Percentiles rank a stretch among this genome's conserved stretches.
Evolutionary conservation across 305 asterid species (phyloP).

Genomic region (Plantago lanceolata): DNA sequence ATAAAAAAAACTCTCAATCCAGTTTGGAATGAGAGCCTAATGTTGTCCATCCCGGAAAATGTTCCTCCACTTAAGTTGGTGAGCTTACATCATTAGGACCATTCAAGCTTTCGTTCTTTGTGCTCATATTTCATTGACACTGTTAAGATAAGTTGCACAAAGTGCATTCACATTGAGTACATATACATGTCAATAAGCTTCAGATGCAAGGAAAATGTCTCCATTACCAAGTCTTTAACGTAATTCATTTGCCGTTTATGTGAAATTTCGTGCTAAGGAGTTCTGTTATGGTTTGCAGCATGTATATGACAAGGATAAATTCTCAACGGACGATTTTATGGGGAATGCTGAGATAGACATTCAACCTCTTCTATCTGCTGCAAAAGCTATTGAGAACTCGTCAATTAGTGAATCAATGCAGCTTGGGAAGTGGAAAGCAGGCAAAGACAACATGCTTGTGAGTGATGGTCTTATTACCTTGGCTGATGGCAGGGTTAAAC

Average conservation of each 20-base stretch:
- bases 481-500: conserved; percentile 68
- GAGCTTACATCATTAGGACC: conserved; percentile 12
- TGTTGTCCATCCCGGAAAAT: conserved; percentile 86
- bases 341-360: conserved; percentile 92
- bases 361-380: conserved; percentile 73
- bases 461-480: conserved; percentile 54
- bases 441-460: conserved; percentile 48
- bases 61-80: conserved; percentile 85
- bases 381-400: conserved; percentile 59
- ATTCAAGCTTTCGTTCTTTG: no score
- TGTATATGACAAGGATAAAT: conserved; percentile 88
- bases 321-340: conserved; percentile 89
- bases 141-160: no score
- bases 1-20: conserved; percentile 91
- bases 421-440: conserved; percentile 46
- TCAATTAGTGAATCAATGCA: conserved; percentile 40
- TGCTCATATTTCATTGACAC: no score
- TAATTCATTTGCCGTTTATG: no score
- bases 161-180: no score
- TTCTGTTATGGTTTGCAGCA: conserved; percentile 23
- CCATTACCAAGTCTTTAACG: no score
- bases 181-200: no score
- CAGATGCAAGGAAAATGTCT: no score
- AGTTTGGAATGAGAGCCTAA: conserved; percentile 90
- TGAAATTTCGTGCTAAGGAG: no score